Evolutionary conservation across 805 yeast genomes (phyloP), one percentile per base, ranked within the genome.

Genomic region (Zygotorulaspora danielsina): DNA sequence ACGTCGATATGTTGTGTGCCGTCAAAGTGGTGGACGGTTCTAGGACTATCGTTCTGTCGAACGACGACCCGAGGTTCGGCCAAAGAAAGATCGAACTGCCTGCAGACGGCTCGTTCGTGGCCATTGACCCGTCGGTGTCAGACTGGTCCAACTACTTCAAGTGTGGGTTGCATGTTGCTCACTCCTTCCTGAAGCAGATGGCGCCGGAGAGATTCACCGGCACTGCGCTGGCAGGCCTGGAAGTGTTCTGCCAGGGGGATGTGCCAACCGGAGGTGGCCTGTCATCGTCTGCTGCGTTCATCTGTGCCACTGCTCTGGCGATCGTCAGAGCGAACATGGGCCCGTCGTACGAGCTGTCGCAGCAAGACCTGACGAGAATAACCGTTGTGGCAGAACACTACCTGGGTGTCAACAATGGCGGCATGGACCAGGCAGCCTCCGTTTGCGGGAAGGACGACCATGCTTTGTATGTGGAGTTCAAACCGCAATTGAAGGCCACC

Each of bases 341-440:
- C 17, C 40, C 50, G 2, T 41, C 41, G 27, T 56, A 47, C 36
- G 42, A 51, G 7, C 60, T 79, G 26, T 46, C 74, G 39, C 78
- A 78, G 52, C 56, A 69, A 11, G 78, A 71, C 41, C 65, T 81
- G 43, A 77, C 81, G 13, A 60, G 64, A 38, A 75, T 81, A 36
- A 78, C 87, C 5, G 79, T 77, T 29, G 76, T 73, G 4, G 75
- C 80, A 27, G 88, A 81, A 55, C 84, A 80, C 60, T 76, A 76
- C 38, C 77, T 81, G 25, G 88, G 88, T 24, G 83, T 81, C 37
- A 81, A 78, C 56, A 77, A 81, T 24, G 89, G 88, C n/a, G 87
- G 88, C 27, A 75, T 81, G 83, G 88, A 81, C 55, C 88, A 81
- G 61, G 72, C 81, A 34, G 88, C 87, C 3, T 75, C 83, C 0